These are phyloP conservation scores for Chalciporus piperatus DNA, from an alignment of 768 basidiomycete genomes.

Conservation along the genomic window DNA sequence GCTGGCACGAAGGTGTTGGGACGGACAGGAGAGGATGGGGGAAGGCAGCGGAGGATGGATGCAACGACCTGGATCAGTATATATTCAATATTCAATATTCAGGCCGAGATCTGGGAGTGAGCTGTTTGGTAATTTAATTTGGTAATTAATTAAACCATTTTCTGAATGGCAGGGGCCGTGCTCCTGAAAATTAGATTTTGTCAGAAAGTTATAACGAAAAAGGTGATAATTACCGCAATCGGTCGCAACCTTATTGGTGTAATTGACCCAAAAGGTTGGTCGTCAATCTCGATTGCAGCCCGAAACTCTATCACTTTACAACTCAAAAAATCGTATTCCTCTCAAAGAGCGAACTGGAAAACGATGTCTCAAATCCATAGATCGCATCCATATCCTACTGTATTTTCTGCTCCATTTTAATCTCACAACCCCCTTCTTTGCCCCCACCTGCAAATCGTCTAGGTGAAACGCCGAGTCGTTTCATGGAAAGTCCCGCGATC, in stretches of 20 bases:
- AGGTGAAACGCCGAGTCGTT: conserved; percentile 8
- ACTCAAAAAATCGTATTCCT: conserved; percentile 37
- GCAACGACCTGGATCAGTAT: conserved; percentile 22
- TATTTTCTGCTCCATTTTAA: background rate
- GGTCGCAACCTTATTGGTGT: conserved; percentile 36
- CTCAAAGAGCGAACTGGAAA: conserved; percentile 6
- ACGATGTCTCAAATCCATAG: background rate
- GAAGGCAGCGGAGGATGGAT: conserved; percentile 13
- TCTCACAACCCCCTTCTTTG: conserved; percentile 13
- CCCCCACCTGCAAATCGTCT: conserved; percentile 19
- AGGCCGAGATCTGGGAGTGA: conserved; percentile 29
- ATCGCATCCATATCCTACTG: background rate
- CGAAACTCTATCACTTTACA: conserved; percentile 56
- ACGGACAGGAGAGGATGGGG: conserved; percentile 11
- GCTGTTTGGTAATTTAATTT: conserved; percentile 32
- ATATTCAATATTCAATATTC: conserved; percentile 38
- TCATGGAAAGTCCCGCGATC: conserved; percentile 23
- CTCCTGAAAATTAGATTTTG: conserved; percentile 22
- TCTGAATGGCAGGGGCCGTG: conserved; percentile 18
- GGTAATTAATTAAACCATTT: conserved; percentile 39
- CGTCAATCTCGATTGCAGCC: conserved; percentile 42
- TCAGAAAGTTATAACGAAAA: conserved; percentile 27
- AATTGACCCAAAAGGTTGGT: conserved; percentile 39
- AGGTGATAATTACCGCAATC: conserved; percentile 28
- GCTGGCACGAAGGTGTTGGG: conserved; percentile 3